Evolutionary conservation across 139 green algal genomes (phyloP), one percentile per base, ranked within the genome.

Genomic region (Tetraselmis striata): DNA sequence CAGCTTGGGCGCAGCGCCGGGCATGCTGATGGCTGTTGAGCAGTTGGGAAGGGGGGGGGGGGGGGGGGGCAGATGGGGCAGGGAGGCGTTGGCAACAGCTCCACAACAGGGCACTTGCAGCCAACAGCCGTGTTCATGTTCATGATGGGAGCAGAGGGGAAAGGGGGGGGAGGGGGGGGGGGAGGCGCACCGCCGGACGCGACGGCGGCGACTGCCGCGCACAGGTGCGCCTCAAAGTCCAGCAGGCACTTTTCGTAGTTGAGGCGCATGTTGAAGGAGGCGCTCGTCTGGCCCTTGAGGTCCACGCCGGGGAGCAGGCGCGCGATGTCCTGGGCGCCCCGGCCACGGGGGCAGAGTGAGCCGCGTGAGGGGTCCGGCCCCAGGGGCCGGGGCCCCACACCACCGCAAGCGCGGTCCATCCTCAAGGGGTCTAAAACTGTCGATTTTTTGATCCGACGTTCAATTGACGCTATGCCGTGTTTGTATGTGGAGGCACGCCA

Each of bases 201-300:
- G 18, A 67, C 45, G 18, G 45, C 45, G 18, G 45, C 45, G 18
- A 67, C 45, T 18, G 45, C 45, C 18, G 45, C 45, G 45, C 45
- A 67, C 74, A 95, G 76, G 82, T 96, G 95, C 45, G 91, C 84
- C 81, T 96, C 93, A 83, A 96, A 96, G 77, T 95, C 91, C 59
- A 96, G 85, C 74, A 96, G 83, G 86, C 89, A 95, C 75, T 87
- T 87, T 82, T 96, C 90, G 82, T 96, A 96, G 87, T 92, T 93
- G 26, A 87, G 81, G 59, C 92, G 90, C 92, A 96, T 94, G 85
- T 90, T 93, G 79, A 88, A 93, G 0, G 85, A 90, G 1, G 90
- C 90, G 75, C 83, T 90, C 78, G 92, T 94, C 82, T 94, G 91
- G 23, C 88, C 86, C 0, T 45, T 84, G 26, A 92, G 80, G 77